Conservation (phyloP, 1,139 yeast genomes). For the Komagataea norvegica region DNA sequence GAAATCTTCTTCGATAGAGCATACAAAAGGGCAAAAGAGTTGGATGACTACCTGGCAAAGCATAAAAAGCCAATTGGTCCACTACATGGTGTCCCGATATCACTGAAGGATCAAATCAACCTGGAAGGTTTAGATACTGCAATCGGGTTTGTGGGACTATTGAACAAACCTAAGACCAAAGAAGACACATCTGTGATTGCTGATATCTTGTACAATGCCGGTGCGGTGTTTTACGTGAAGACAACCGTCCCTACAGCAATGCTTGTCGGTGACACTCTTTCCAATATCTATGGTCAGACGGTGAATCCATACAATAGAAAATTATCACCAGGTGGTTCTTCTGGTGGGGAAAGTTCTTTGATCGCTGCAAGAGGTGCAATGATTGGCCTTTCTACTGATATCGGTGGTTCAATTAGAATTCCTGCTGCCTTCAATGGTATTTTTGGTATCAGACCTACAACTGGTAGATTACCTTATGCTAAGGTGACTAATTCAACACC, state of each 20-base stretch:
- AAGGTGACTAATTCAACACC: slow-evolving; percentile 50
- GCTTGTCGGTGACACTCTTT: slow-evolving; percentile 44
- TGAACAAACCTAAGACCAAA: slow-evolving; percentile 31
- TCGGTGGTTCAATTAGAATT: slow-evolving; percentile 58
- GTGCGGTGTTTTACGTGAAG: slow-evolving; percentile 52
- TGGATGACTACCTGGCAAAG: slow-evolving; percentile 37
- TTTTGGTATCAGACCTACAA: slow-evolving; percentile 50
- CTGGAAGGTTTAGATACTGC: slow-evolving; percentile 43
- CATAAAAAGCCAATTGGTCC: slow-evolving; percentile 45
- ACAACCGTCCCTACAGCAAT: slow-evolving; percentile 54
- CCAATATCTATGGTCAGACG: slow-evolving; percentile 43
- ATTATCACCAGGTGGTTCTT: slow-evolving; percentile 47
- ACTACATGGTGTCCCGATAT: slow-evolving; percentile 65
- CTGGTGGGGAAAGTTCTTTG: slow-evolving; percentile 50
- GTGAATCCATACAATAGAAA: slow-evolving; percentile 39
- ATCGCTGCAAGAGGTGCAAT: slow-evolving; percentile 49
- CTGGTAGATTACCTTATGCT: slow-evolving; percentile 45
- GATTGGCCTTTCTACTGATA: slow-evolving; percentile 58
- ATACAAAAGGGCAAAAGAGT: slow-evolving; percentile 38
- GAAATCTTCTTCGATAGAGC: slow-evolving; percentile 40
- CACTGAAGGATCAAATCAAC: slow-evolving; percentile 50
- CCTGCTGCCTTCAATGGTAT: slow-evolving; percentile 54
- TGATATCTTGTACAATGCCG: slow-evolving; percentile 37
- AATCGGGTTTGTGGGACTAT: slow-evolving; percentile 42
- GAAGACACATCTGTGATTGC: slow-evolving; percentile 40